Percentiles rank a stretch among this genome's conserved stretches.
Evolutionary conservation across 805 yeast species (phyloP).

Genomic region (Saturnispora diversa): DNA sequence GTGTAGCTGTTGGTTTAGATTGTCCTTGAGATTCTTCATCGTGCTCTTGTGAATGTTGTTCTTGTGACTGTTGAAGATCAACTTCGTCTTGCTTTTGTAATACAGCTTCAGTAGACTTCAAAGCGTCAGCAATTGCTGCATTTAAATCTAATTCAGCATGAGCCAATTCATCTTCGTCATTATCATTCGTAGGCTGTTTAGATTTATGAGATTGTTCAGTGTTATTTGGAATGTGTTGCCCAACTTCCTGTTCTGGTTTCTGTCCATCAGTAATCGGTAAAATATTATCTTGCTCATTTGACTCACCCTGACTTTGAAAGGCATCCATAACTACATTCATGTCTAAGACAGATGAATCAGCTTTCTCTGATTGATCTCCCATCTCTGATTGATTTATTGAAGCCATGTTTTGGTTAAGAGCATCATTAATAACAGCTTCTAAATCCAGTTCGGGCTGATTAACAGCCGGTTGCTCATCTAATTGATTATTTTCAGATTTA

Average conservation of each 20-base stretch:
- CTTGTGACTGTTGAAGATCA: too few relatives aligned
- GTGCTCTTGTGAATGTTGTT: slow-evolving; percentile 3
- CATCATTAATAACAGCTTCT: slow-evolving; percentile 12
- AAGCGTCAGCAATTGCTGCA: slow-evolving; percentile 23
- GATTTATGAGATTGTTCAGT: too few relatives aligned
- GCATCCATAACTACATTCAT: slow-evolving; percentile 1
- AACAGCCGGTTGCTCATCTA: background rate
- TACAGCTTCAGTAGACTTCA: slow-evolving; percentile 14
- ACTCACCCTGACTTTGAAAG: background rate
- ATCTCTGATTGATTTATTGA: background rate
- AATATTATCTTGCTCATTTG: background rate
- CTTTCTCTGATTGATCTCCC: background rate
- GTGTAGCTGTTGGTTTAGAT: slow-evolving; percentile 5
- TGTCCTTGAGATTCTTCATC: slow-evolving; percentile 2
- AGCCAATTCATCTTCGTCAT: slow-evolving; percentile 7
- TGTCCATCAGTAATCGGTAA: too few relatives aligned
- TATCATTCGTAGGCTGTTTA: background rate
- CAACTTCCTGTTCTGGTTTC: background rate
- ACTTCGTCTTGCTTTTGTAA: background rate
- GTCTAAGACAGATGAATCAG: background rate
- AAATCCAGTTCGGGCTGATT: slow-evolving; percentile 7
- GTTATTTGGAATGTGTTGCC: background rate
- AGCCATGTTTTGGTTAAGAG: slow-evolving; percentile 10
- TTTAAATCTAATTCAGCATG: slow-evolving; percentile 16
- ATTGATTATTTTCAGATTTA: background rate